Evolutionary conservation across 2,329 filamentous ascomycete species (phyloP).

Genomic region (Ceratocystis harringtonii): DNA sequence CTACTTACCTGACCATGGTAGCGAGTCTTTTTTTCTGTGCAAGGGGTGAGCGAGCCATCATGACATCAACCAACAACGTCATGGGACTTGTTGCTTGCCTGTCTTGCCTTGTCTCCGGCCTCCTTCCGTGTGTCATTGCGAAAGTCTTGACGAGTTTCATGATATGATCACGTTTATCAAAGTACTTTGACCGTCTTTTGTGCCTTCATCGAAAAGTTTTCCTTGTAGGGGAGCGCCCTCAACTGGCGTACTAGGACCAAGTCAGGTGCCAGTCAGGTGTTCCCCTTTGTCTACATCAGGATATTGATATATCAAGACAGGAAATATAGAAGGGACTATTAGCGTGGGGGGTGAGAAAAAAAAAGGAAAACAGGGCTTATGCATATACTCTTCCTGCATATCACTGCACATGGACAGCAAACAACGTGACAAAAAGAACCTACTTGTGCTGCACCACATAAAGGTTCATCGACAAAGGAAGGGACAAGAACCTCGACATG

Average conservation of each 20-base stretch:
- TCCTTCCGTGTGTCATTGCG: not conserved
- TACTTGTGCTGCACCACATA: no score
- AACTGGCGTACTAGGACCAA: not conserved
- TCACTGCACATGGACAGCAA: not conserved
- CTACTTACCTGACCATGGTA: not conserved
- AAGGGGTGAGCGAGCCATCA: not conserved
- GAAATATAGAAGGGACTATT: not conserved
- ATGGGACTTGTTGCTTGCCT: not conserved
- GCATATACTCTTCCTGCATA: not conserved
- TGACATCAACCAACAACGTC: not conserved
- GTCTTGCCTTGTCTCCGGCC: not conserved
- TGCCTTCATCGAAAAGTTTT: not conserved
- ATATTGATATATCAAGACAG: not conserved
- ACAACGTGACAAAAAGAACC: not conserved
- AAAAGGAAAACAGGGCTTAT: constrained; percentile 5
- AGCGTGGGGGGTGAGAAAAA: not conserved
- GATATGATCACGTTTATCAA: not conserved
- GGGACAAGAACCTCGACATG: not conserved
- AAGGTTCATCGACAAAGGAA: not conserved
- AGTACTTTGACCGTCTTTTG: not conserved
- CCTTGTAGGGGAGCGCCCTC: not conserved
- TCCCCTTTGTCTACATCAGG: not conserved
- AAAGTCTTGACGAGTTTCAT: not conserved
- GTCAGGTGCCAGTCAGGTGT: not conserved
- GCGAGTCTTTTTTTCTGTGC: not conserved